Percentiles rank a stretch among this genome's conserved stretches.
These are phyloP conservation scores for Wickerhamomyces tratensis DNA, from an alignment of 805 yeast genomes.

Conservation along the genomic window DNA sequence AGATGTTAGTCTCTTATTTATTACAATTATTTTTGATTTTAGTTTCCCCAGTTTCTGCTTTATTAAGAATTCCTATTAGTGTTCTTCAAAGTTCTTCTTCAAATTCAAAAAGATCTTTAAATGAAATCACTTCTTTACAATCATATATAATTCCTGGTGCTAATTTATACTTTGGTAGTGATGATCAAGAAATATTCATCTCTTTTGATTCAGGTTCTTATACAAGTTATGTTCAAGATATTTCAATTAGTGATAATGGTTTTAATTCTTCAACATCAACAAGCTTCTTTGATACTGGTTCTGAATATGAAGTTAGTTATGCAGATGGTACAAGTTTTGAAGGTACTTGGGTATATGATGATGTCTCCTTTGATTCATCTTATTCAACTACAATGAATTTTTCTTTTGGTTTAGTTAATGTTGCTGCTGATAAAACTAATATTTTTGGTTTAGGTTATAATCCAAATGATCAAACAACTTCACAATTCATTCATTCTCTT, in stretches of 20 bases:
- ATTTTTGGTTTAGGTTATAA: slow-evolving; percentile 8
- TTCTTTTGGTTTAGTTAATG: slow-evolving; percentile 4
- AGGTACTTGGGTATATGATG: slow-evolving; percentile 5
- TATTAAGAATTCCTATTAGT: slow-evolving; percentile 2
- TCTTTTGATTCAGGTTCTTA: slow-evolving; percentile 4
- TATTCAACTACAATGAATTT: slow-evolving; percentile 1
- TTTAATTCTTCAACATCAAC: neutral
- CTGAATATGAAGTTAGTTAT: neutral
- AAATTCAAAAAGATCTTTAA: neutral
- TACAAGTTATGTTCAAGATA: slow-evolving; percentile 2
- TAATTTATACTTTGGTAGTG: slow-evolving; percentile 2
- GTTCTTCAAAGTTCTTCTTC: neutral
- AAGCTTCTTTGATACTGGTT: neutral
- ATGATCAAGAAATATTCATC: neutral
- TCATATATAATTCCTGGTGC: slow-evolving; percentile 3
- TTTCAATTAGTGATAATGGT: neutral
- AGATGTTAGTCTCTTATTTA: too few species aligned
- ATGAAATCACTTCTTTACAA: neutral
- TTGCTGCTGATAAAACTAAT: slow-evolving; percentile 1
- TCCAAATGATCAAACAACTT: slow-evolving; percentile 1
- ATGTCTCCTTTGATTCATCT: slow-evolving; percentile 4
- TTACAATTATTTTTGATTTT: neutral
- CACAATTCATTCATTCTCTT: slow-evolving; percentile 6
- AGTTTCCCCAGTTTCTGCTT: neutral
- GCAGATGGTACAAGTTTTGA: slow-evolving; percentile 2